These are phyloP conservation scores for Bassia scoparia DNA, from an alignment of 148 eudicot species.

Conservation along the genomic window DNA sequence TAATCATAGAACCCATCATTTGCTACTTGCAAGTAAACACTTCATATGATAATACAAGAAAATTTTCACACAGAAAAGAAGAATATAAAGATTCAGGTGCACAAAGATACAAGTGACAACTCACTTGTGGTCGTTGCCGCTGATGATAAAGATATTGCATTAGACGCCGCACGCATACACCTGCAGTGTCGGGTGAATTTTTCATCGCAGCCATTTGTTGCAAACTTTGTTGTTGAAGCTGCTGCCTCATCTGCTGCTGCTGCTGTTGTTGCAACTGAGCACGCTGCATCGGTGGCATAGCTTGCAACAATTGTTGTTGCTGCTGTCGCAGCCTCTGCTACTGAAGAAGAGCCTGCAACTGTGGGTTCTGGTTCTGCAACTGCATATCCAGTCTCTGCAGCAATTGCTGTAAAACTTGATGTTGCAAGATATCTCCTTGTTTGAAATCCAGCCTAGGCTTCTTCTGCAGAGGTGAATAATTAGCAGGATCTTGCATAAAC, in stretches of 20 bases:
- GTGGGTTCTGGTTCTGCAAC: slow-evolving; percentile 60
- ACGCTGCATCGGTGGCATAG: slow-evolving; percentile 25
- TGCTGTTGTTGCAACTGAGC: slow-evolving; percentile 51
- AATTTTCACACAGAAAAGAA: background rate
- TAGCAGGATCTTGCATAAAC: slow-evolving; percentile 56
- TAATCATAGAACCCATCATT: background rate
- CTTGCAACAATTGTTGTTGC: slow-evolving; percentile 53
- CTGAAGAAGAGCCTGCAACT: slow-evolving; percentile 72
- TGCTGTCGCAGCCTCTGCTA: slow-evolving; percentile 79
- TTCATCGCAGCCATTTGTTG: slow-evolving; percentile 63
- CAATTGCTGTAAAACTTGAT: slow-evolving; percentile 66
- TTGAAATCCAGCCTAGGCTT: slow-evolving; percentile 78
- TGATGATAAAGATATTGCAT: slow-evolving; percentile 96
- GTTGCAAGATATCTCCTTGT: slow-evolving; percentile 74
- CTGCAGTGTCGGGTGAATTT: slow-evolving; percentile 64
- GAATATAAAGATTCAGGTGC: background rate
- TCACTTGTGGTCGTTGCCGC: slow-evolving; percentile 74
- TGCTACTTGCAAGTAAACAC: background rate
- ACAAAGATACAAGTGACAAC: slow-evolving; percentile 23
- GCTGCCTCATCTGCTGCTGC: slow-evolving; percentile 58
- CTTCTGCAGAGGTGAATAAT: slow-evolving; percentile 65
- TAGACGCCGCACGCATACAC: slow-evolving; percentile 78
- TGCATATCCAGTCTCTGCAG: slow-evolving; percentile 81
- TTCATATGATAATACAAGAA: too few relatives aligned
- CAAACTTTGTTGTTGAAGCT: slow-evolving; percentile 64